Percentiles rank a stretch among this genome's conserved stretches.
Evolutionary conservation across 371 early-diverging fungal species (phyloP).

Genomic region (Circinella minor): DNA sequence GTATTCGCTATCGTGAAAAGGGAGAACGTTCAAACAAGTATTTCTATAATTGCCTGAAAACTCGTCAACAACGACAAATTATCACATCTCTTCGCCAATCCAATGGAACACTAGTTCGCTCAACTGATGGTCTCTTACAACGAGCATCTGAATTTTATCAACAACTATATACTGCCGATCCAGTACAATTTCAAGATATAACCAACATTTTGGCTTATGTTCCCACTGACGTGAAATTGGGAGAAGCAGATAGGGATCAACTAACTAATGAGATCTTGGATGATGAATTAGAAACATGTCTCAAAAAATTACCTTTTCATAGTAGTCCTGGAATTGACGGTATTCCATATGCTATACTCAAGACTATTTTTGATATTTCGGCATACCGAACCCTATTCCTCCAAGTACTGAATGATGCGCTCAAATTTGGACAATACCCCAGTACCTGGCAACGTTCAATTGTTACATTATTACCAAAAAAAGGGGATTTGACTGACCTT

Average conservation of each 20-base stretch:
- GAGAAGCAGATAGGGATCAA: neutral
- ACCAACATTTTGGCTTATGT: no score
- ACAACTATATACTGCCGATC: no score
- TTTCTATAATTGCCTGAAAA: no score
- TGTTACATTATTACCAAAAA: constrained; percentile 17
- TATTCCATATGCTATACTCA: constrained; percentile 12
- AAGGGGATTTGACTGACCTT: constrained; percentile 18
- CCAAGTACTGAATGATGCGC: neutral
- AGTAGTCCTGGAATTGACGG: constrained; percentile 22
- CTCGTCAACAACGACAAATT: no score
- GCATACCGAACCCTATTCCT: neutral
- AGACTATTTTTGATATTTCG: neutral
- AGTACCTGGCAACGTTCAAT: neutral
- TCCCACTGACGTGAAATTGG: no score
- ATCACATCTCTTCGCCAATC: no score
- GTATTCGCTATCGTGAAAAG: no score
- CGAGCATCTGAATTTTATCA: no score
- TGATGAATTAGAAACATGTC: neutral
- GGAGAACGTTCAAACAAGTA: no score
- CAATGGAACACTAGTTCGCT: no score
- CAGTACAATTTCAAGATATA: no score
- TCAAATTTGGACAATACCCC: neutral
- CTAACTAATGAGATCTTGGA: neutral
- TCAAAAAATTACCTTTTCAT: neutral
- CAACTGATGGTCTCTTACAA: no score